Base-by-base conservation (phyloP, 768 basidiomycete genomes). In the Xerocomellus dryophilus region DNA sequence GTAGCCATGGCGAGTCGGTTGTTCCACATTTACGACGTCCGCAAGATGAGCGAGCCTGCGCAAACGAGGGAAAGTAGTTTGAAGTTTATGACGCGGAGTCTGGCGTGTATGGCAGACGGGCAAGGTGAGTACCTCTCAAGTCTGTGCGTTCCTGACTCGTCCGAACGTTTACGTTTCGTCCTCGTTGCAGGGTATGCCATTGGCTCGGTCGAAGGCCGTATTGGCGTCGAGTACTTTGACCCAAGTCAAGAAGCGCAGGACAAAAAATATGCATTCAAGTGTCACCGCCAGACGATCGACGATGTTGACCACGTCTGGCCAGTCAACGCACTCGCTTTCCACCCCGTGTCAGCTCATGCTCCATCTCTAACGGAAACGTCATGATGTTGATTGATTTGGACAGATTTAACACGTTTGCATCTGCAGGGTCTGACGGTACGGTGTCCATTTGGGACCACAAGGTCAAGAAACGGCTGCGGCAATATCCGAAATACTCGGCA, bases 391-490 rank as follows among this genome's bases (percentile, higher is more conserved):
- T 8, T 2, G 6, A 3, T 2, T 6, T 49, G 12, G 8, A 35
- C 36, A 93, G 90, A 5, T 86, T 86, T 74, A 95, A 93, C 69
- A 98, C 96, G 0, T 97, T 99, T 62, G 93, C 93, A 0, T 95
- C 95, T 0, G 95, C 88, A 3, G 97, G 97, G 35, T 96, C 93
- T 0, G 97, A 99, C 69, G 86, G 86, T 1, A 89, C 89, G 2
- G 91, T 98, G 40, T 93, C 93, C 0, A 86, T 98, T 54, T 99
- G 97, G 97, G 97, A 98, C 67, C 93, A 95, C 71, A 86, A 88
- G 60, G 88, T 95, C 50, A 97, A 98, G 76, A 98, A 98, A 68
- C 85, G 97, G 2, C 75, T 98, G 49, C 85, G 93, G 23, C 93
- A 96, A 62, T 95, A 90, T 59, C 85, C 87, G 0, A 90, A 90